Evolutionary conservation across 2,329 filamentous ascomycete species (phyloP).

Genomic region (Anisogramma anomala): DNA sequence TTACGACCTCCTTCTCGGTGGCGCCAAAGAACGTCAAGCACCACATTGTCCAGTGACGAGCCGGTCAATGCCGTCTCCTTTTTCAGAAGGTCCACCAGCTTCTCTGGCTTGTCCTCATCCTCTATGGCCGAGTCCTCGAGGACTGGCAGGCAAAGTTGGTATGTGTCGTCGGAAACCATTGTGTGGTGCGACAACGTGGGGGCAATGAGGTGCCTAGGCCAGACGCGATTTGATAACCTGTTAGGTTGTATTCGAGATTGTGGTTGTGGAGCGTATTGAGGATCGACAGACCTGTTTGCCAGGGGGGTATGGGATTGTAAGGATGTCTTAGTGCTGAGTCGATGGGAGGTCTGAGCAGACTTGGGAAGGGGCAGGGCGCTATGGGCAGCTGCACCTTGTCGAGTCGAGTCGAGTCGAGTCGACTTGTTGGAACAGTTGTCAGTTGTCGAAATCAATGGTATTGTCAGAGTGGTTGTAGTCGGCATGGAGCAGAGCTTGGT

Average conservation of each 20-base stretch:
- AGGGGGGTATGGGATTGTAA: constrained; percentile 1
- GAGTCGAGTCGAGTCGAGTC: too few species aligned
- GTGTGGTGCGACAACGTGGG: neutral
- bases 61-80: constrained; percentile 67
- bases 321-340: constrained; percentile 6
- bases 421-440: neutral
- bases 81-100: constrained; percentile 73
- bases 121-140: constrained; percentile 72
- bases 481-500: constrained; percentile 12
- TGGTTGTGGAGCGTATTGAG: neutral
- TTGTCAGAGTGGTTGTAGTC: constrained; percentile 10
- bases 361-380: neutral
- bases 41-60: constrained; percentile 71
- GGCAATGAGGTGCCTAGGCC: constrained; percentile 2
- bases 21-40: constrained; percentile 84
- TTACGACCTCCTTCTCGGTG: constrained; percentile 56
- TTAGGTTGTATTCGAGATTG: neutral
- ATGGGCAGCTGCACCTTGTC: too few species aligned
- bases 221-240: neutral
- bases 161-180: constrained; percentile 83
- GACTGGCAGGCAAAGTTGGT: constrained; percentile 81
- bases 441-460: neutral
- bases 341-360: neutral
- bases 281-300: neutral
- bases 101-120: constrained; percentile 92